phyloP scores from a whole-genome alignment of 1,139 yeast genomes.

The Saccharomyces hybrid region DNA sequence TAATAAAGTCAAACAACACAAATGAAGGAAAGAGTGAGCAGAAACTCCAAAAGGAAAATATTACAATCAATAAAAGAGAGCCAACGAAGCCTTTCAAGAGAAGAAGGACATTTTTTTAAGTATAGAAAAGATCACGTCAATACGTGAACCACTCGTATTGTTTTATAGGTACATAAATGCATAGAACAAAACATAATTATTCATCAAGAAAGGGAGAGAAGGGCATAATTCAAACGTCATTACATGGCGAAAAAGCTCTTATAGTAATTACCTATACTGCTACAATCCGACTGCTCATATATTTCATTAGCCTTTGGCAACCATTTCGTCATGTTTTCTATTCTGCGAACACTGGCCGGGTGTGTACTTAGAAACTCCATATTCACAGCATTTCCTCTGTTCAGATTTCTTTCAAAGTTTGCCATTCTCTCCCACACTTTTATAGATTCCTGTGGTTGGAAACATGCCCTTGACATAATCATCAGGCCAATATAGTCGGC shows the following conservation, averaged over 20 bases:
- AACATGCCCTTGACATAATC: slow-evolving; percentile 87
- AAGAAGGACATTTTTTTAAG: slow-evolving; percentile 18
- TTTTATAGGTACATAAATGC: neutral
- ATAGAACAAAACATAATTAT: neutral
- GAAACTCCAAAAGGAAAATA: neutral
- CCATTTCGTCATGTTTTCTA: slow-evolving; percentile 63
- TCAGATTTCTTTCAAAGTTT: slow-evolving; percentile 40
- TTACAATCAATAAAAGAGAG: slow-evolving; percentile 3
- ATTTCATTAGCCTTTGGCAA: slow-evolving; percentile 53
- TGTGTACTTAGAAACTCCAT: slow-evolving; percentile 78
- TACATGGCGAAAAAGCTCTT: neutral
- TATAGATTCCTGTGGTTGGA: slow-evolving; percentile 64
- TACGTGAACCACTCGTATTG: neutral
- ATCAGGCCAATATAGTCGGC: slow-evolving; percentile 92
- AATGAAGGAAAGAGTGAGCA: neutral
- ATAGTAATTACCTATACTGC: slow-evolving; percentile 5
- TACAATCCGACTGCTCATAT: slow-evolving; percentile 28
- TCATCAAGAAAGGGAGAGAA: neutral
- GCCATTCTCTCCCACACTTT: slow-evolving; percentile 80
- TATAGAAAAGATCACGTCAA: neutral
- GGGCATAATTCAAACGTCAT: neutral
- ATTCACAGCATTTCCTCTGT: slow-evolving; percentile 31
- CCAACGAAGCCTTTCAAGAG: slow-evolving; percentile 22
- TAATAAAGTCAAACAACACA: neutral
- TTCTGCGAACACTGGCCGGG: slow-evolving; percentile 74